These are phyloP conservation scores for Endotrypanum monterogeii DNA, from an alignment of 208 protist genomes.

Conservation along the genomic window DNA sequence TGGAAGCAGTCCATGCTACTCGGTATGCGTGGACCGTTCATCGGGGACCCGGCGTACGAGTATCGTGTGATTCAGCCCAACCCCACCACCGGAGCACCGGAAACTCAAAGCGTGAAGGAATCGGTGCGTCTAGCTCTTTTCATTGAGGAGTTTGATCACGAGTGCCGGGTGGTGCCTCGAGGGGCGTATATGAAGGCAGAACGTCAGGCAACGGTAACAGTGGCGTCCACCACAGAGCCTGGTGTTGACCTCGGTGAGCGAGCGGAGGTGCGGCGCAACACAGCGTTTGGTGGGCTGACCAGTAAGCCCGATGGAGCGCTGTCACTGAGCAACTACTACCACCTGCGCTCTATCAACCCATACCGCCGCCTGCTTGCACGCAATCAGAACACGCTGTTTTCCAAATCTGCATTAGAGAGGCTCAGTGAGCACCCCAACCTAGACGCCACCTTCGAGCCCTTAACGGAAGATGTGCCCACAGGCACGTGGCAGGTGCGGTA, in stretches of 20 bases:
- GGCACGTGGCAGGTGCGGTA: slow-evolving; percentile 78
- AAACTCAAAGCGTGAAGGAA: slow-evolving; percentile 55
- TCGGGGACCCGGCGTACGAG: slow-evolving; percentile 88
- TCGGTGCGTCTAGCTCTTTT: slow-evolving; percentile 81
- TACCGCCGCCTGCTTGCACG: slow-evolving; percentile 65
- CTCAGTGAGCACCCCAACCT: slow-evolving; percentile 56
- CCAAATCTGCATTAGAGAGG: slow-evolving; percentile 66
- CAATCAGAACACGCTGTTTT: slow-evolving; percentile 35
- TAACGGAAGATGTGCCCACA: slow-evolving; percentile 74
- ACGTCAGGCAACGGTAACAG: slow-evolving; percentile 31
- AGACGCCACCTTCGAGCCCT: slow-evolving; percentile 71
- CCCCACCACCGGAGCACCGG: neutral
- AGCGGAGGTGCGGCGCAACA: slow-evolving; percentile 41
- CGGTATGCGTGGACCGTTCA: slow-evolving; percentile 72
- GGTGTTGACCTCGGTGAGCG: neutral
- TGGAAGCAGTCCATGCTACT: slow-evolving; percentile 70
- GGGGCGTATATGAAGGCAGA: slow-evolving; percentile 71
- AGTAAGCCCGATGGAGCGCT: slow-evolving; percentile 51
- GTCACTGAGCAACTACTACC: slow-evolving; percentile 81
- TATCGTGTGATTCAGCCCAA: slow-evolving; percentile 61
- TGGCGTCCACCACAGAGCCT: slow-evolving; percentile 3
- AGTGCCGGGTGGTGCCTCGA: slow-evolving; percentile 83
- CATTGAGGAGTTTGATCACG: slow-evolving; percentile 79
- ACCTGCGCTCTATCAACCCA: slow-evolving; percentile 71
- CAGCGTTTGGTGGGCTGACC: slow-evolving; percentile 57